Percentiles rank a stretch among this genome's conserved stretches.
Evolutionary conservation across 139 green algal species (phyloP).

Genomic region (Trebouxia sp.): DNA sequence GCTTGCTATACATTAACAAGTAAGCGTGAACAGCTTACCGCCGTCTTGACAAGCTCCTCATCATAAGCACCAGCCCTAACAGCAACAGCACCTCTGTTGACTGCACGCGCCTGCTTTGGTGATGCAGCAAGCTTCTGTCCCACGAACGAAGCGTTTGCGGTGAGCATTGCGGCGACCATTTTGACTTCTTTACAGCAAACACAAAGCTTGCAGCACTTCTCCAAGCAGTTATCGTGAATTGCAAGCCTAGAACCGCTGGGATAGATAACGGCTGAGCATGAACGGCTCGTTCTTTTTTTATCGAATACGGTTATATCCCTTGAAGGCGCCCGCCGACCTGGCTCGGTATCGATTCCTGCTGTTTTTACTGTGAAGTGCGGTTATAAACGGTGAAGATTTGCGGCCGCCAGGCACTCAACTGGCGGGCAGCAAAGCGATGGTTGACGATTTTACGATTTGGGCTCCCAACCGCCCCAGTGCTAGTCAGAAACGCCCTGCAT

Average conservation of each 20-base stretch:
- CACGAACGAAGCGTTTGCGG: constrained; percentile 4
- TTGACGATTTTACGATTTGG: no score
- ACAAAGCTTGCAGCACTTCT: neutral
- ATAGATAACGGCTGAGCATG: neutral
- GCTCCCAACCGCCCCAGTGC: no score
- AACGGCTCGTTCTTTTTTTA: neutral
- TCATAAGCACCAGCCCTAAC: constrained; percentile 61
- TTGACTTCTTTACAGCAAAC: neutral
- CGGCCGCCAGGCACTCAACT: no score
- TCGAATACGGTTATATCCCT: no score
- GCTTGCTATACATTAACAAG: neutral
- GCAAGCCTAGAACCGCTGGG: neutral
- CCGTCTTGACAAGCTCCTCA: constrained; percentile 87
- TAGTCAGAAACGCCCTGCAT: no score
- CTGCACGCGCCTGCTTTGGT: neutral
- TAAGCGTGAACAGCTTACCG: constrained; percentile 51
- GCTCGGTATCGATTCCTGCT: no score
- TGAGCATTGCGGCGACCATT: constrained; percentile 27
- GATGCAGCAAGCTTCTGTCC: neutral
- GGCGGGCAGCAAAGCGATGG: no score
- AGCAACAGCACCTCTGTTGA: neutral
- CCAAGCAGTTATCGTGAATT: neutral
- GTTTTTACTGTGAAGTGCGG: no score
- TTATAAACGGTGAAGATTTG: no score
- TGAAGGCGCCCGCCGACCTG: no score